Conservation (phyloP, 2,329 filamentous ascomycete genomes). For the Didymella keratinophila region DNA sequence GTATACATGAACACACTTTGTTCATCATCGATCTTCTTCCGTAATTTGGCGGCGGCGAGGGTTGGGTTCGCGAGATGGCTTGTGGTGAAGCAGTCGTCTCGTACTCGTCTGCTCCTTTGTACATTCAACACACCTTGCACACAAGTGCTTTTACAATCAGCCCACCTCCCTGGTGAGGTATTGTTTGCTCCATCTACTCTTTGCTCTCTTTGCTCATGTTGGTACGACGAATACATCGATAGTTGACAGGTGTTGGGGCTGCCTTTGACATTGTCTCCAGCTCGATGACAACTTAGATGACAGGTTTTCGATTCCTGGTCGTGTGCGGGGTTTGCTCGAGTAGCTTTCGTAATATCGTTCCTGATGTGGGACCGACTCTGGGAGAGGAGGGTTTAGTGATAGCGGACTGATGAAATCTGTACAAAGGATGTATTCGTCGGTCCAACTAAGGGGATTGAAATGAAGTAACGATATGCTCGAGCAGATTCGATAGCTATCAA, state of each 20-base stretch:
- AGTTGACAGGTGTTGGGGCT: slow-evolving; percentile 26
- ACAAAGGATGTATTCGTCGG: slow-evolving; percentile 26
- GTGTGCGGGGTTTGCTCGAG: slow-evolving; percentile 29
- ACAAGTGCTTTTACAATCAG: slow-evolving; percentile 29
- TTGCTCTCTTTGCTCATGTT: slow-evolving; percentile 35
- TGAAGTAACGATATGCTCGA: slow-evolving; percentile 10
- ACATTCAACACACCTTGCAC: slow-evolving; percentile 36
- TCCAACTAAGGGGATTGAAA: slow-evolving; percentile 18
- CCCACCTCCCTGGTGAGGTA: slow-evolving; percentile 26
- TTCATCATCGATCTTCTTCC: slow-evolving; percentile 33
- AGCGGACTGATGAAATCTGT: slow-evolving; percentile 11
- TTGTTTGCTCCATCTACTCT: slow-evolving; percentile 29
- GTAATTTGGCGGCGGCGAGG: slow-evolving; percentile 31
- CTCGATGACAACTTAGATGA: slow-evolving; percentile 33
- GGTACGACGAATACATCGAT: slow-evolving; percentile 37
- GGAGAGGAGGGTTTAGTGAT: slow-evolving; percentile 3
- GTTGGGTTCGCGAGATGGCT: slow-evolving; percentile 11
- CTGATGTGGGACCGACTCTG: slow-evolving; percentile 11
- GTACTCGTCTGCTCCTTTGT: slow-evolving; percentile 33
- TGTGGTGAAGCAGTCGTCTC: slow-evolving; percentile 15
- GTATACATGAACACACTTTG: slow-evolving; percentile 32
- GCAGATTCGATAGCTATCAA: slow-evolving; percentile 34
- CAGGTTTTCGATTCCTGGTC: slow-evolving; percentile 30
- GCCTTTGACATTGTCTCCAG: slow-evolving; percentile 31
- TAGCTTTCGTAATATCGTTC: slow-evolving; percentile 17